Base-by-base conservation (phyloP, 768 basidiomycete species). In the Tylopilus intermedius region DNA sequence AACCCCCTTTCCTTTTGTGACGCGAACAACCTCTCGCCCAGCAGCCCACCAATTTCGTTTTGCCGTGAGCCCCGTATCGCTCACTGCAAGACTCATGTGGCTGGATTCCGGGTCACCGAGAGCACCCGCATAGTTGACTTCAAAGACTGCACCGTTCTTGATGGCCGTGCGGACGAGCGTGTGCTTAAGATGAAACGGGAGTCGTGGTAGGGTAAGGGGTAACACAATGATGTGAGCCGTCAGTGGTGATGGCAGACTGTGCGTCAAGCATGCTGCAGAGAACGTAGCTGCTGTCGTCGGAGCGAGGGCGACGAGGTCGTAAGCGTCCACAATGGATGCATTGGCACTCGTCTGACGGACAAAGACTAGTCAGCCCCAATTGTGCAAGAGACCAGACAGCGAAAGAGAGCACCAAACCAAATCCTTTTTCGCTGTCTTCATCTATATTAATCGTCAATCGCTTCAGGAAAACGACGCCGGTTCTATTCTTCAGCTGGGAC, bases 1-100 rank as follows among this genome's bases (percentile, higher is more conserved):
- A 48, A 93, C 64, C 0, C 82, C 85, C 63, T 83, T 88, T 1
- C 90, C 90, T 58, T 89, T 89, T 3, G 89, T 86, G 2, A 90
- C 89, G 1, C 91, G 77, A 15, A 82, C 76, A 2, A 94, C 73
- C 67, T 94, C 91, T 32, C 84, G 73, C 10, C 88, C 81, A 0
- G 81, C 76, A 0, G 86, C 82, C 91, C 91, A 89, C 90, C 90
- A 90, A 58, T 91, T 89, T 38, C 88, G 72, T 70, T 88, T 88
- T 4, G 81, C 79, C 8, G 67, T 68, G 3, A 74, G 62, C 0
- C 80, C 83, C 29, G 72, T 76, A 51, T 83, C 82, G 14, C 74
- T 79, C 2, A 70, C 79, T 6, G 78, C 77, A 11, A 78, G 74
- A 14, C 73, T 70, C 3, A 70, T 58, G 10, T 80, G 66, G 18